Evolutionary conservation across 345 rosid genomes (phyloP).

Genomic region (Citrus mangshanensis): DNA sequence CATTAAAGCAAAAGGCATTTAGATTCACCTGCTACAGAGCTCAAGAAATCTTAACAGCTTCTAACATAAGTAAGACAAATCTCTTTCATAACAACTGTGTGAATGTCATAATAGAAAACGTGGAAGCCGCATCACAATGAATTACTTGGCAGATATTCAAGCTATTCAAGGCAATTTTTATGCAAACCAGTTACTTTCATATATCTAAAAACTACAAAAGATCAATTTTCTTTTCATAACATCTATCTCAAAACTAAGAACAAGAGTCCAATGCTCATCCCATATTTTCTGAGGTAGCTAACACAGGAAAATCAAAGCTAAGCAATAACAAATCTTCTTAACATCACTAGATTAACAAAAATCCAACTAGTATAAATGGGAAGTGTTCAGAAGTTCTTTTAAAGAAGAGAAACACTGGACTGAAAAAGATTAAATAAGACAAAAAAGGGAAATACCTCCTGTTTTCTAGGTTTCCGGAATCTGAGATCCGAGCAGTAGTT

Average conservation of each 20-base stretch:
- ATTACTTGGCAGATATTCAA: background rate
- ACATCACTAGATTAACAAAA: background rate
- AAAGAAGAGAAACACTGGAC: background rate
- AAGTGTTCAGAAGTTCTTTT: background rate
- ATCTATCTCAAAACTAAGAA: background rate
- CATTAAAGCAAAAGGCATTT: background rate
- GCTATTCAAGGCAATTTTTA: background rate
- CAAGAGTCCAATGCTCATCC: background rate
- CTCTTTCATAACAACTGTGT: background rate
- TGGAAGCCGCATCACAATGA: background rate
- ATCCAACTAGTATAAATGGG: background rate
- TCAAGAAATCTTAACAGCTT: background rate
- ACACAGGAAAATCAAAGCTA: background rate
- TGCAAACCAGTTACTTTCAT: background rate
- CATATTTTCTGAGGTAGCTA: background rate
- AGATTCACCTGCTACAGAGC: background rate
- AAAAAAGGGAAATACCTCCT: slow-evolving; percentile 53
- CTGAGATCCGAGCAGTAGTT: slow-evolving; percentile 81
- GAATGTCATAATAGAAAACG: background rate
- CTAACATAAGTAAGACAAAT: background rate
- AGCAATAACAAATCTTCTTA: background rate
- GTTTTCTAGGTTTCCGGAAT: slow-evolving; percentile 90
- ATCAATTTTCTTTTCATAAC: background rate
- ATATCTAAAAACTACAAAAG: background rate
- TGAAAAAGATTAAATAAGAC: slow-evolving; percentile 11